Conservation (phyloP, 306 rosid species). For the barrel medic (Medicago truncatula) region DNA sequence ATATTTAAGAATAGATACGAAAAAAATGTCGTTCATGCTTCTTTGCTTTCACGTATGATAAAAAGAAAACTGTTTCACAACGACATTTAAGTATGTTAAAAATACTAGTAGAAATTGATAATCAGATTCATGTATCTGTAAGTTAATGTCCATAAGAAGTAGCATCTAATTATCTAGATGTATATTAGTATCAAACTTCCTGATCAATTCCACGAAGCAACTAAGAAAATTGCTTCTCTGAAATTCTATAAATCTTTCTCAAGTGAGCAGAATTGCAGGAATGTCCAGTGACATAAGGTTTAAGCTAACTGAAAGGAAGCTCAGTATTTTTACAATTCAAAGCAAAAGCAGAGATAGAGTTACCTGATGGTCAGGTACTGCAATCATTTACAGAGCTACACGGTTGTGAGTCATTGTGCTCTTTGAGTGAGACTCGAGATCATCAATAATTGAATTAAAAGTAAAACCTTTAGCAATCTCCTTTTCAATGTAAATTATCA, state of each 20-base stretch:
- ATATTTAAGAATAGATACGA: too few species aligned
- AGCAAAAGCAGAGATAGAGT: conserved; percentile 13
- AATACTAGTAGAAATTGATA: too few species aligned
- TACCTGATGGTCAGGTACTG: conserved; percentile 77
- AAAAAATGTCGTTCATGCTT: too few species aligned
- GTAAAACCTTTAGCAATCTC: not conserved
- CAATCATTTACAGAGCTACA: conserved; percentile 69
- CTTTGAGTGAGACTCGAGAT: not conserved
- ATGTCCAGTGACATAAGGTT: not conserved
- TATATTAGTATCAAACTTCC: too few species aligned
- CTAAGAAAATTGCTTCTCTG: too few species aligned
- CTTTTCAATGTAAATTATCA: not conserved
- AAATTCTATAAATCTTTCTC: too few species aligned
- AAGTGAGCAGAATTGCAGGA: not conserved
- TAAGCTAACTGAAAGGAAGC: conserved; percentile 17
- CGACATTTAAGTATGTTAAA: too few species aligned
- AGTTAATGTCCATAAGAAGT: too few species aligned
- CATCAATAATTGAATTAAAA: not conserved
- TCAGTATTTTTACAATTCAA: conserved; percentile 6
- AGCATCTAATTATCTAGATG: not conserved
- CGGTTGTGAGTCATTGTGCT: conserved; percentile 50
- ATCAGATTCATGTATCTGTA: too few species aligned
- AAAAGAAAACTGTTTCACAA: too few species aligned
- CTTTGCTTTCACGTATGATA: too few species aligned
- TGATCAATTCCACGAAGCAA: too few species aligned